phyloP scores from a whole-genome alignment of 257 asterid genomes.

The Paraleonurus japonicus region DNA sequence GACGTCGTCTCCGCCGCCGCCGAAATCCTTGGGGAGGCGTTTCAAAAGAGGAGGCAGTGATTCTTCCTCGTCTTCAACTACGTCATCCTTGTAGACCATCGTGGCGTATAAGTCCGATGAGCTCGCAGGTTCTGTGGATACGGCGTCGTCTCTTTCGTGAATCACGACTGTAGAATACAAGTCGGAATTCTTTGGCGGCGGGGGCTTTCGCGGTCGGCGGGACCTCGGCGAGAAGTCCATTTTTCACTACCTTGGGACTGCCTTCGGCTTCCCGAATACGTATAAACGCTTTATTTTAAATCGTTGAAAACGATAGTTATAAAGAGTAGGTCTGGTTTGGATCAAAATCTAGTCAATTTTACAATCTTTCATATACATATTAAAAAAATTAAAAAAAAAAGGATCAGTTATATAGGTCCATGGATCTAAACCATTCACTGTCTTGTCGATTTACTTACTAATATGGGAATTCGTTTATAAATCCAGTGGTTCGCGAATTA shows the following conservation, averaged over 20 bases:
- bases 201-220: slow-evolving; percentile 58
- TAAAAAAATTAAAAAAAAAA: no score
- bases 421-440: no score
- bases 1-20: slow-evolving; percentile 50
- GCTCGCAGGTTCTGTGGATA: slow-evolving; percentile 25
- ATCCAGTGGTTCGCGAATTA: no score
- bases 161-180: slow-evolving; percentile 58
- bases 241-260: slow-evolving; percentile 11
- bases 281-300: slow-evolving; percentile 18
- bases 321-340: no score
- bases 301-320: slow-evolving; percentile 18
- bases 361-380: no score
- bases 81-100: slow-evolving; percentile 60
- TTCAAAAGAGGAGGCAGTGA: slow-evolving; percentile 83
- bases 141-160: slow-evolving; percentile 34
- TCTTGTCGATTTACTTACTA: no score
- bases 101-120: slow-evolving; percentile 60
- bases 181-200: slow-evolving; percentile 60
- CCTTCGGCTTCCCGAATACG: background rate
- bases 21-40: slow-evolving; percentile 92
- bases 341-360: no score
- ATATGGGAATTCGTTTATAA: no score
- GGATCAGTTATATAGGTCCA: no score
- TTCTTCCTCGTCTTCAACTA: slow-evolving; percentile 58
- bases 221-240: slow-evolving; percentile 69